Percentiles rank a stretch among this genome's conserved stretches.
Evolutionary conservation across 2,329 filamentous ascomycete species (phyloP).

Genomic region (Fusarium pseudonygamai): DNA sequence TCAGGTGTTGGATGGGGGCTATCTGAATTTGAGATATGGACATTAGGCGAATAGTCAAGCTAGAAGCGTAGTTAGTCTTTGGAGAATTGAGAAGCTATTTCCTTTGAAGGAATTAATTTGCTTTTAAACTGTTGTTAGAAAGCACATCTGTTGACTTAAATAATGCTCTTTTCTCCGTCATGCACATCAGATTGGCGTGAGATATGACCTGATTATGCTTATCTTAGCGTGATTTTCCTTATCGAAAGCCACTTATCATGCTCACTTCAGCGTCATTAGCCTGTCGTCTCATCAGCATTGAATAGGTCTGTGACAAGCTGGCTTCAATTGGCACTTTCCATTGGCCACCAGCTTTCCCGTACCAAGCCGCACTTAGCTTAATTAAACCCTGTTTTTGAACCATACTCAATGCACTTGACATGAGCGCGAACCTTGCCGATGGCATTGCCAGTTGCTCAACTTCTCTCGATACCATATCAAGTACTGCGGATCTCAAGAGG

Average conservation of each 20-base stretch:
- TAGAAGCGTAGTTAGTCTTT: too few species aligned
- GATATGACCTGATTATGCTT: not conserved
- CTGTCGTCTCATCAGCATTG: not conserved
- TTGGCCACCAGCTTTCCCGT: not conserved
- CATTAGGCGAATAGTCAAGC: too few species aligned
- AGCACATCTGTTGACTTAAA: too few species aligned
- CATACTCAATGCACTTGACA: not conserved
- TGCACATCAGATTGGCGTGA: too few species aligned
- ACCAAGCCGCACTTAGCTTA: not conserved
- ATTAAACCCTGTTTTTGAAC: not conserved
- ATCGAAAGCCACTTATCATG: not conserved
- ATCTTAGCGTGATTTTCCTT: not conserved
- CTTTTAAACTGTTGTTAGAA: too few species aligned
- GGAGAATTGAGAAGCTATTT: too few species aligned
- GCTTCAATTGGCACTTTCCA: fast-evolving
- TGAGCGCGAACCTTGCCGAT: not conserved
- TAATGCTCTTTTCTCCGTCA: too few species aligned
- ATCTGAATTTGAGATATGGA: not conserved
- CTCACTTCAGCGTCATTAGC: not conserved
- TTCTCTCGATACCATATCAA: not conserved
- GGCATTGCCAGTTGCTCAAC: not conserved
- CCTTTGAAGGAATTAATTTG: too few species aligned
- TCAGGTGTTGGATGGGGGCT: not conserved
- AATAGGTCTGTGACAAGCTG: fast-evolving
- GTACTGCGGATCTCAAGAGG: not conserved